These are phyloP conservation scores for Thielaviopsis punctulata DNA, from an alignment of 2,329 filamentous ascomycete species.

Conservation along the genomic window DNA sequence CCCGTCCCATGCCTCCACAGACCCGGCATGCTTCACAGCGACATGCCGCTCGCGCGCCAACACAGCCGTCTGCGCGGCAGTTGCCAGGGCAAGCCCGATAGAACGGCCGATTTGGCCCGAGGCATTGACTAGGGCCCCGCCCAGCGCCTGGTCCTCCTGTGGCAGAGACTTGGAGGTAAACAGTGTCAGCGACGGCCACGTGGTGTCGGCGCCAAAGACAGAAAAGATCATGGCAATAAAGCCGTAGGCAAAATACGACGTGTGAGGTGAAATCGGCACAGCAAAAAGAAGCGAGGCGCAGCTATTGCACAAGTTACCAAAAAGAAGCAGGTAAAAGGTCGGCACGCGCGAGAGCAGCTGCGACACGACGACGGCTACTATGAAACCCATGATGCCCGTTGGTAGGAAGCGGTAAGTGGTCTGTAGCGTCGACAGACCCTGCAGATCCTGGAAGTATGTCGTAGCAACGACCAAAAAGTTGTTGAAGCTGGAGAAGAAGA, in stretches of 20 bases:
- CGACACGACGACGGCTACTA: conserved; percentile 39
- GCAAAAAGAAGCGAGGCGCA: conserved; percentile 44
- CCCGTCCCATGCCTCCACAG: conserved; percentile 25
- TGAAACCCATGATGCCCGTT: conserved; percentile 40
- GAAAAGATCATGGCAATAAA: conserved; percentile 48
- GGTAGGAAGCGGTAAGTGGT: conserved; percentile 54
- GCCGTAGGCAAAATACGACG: conserved; percentile 50
- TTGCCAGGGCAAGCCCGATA: conserved; percentile 47
- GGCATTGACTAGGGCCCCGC: conserved; percentile 50
- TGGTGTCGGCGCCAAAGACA: conserved; percentile 48
- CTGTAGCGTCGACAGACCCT: conserved; percentile 41
- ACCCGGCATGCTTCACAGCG: conserved; percentile 26
- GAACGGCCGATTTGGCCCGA: conserved; percentile 48
- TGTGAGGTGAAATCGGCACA: conserved; percentile 40
- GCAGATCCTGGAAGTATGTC: conserved; percentile 54
- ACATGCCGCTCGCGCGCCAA: conserved; percentile 32
- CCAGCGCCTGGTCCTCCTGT: conserved; percentile 46
- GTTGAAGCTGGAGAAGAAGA: conserved; percentile 53
- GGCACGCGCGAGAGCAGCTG: conserved; percentile 39
- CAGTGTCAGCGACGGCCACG: conserved; percentile 47
- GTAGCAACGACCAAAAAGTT: conserved; percentile 51
- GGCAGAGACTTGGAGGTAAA: conserved; percentile 48
- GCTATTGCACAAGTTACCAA: conserved; percentile 38
- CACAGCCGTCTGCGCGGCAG: conserved; percentile 45
- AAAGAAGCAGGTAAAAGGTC: conserved; percentile 38